Evolutionary conservation across 768 basidiomycete species (phyloP), one percentile per base, ranked within the genome.

Genomic region (Galerina sulciceps): DNA sequence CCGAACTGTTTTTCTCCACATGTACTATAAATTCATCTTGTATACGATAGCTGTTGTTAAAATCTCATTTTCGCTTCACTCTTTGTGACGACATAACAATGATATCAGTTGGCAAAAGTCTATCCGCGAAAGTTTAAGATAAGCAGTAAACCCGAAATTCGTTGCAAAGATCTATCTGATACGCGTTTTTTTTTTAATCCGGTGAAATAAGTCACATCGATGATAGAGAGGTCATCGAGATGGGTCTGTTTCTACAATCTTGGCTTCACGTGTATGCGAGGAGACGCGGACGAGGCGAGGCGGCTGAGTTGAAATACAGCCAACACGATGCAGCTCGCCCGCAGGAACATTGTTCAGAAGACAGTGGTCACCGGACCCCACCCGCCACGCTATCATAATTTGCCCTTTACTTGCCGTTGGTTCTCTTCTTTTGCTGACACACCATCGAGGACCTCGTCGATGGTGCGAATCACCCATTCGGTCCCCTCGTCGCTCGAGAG

Each of bases 401-500:
- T 92, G 72, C 79, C 81, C 72, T 81, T 86, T 63, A 74, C 74
- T 67, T 74, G 54, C 61, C 46, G 50, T 26, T 57, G 71, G 63
- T 71, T 77, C 54, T 72, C 76, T 67, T 75, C 73, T 65, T 73
- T 79, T 71, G 80, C 75, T 69, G 79, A 81, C 65, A 92, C 85
- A 58, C 86, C 87, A 73, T 92, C 90, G 62, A 89, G 79, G 73
- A 94, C 84, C 66, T 86, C 80, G 77, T 96, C 94, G 53, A 93
- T 85, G 47, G 85, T 89, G 67, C 88, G 86, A 67, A 95, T 78
- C 50, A 95, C 87, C 94, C 94, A 96, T 75, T 90, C 90, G 17
- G 90, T 84, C 35, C 94, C 94, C 72, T 94, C 90, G 69, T 94
- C 93, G 59, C 83, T 90, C 20, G 90, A 80, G 40, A 96, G 82